Base-by-base conservation (phyloP, 1,284 basidiomycete species). In the Pseudomicrostroma phylloplanum region DNA sequence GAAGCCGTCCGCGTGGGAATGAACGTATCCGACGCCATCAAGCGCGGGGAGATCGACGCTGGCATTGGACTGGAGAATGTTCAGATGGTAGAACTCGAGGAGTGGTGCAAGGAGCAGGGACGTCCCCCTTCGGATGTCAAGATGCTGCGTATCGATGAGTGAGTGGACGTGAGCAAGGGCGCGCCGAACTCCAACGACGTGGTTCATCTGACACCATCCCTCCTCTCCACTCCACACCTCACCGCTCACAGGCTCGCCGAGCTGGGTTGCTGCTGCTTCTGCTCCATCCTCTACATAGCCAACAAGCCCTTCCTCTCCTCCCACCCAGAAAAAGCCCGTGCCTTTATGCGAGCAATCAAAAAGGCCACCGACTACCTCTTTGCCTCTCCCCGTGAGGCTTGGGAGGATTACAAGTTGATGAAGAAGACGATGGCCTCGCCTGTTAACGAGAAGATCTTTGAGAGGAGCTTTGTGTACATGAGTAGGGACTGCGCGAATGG, bases 311-410 rank as follows among this genome's bases (percentile, higher is more conserved):
- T 77, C 66, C 64, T 80, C 63, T 59, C 59, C n/a, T 61, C 62
- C 25, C 64, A 79, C 63, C 78, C 76, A 6, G 74, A 76, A n/a
- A 76, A 80, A 67, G 76, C 73, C 26, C 69, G 68, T 2, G 76
- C 78, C 7, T 80, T 81, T 63, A 80, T 81, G 78, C 73, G 74
- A 21, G 80, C 79, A 12, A 68, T 80, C 65, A 80, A 81, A 70
- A 71, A 74, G 42, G 80, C 74, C 23, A 67, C 78, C 39, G 80
- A 80, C 64, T 72, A 74, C 60, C 67, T 81, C 48, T 67, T 74
- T 41, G 57, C 60, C 26, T 65, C 79, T 59, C 80, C 80, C 17
- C 69, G 65, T 26, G 64, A 70, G 58, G 77, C 78, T 12, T 81
- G 80, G 80, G 68, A 67, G 21, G 75, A 77, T 57, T 80, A 75